Conservation (phyloP, 495 filamentous ascomycete species). For the Choiromyces venosus region DNA sequence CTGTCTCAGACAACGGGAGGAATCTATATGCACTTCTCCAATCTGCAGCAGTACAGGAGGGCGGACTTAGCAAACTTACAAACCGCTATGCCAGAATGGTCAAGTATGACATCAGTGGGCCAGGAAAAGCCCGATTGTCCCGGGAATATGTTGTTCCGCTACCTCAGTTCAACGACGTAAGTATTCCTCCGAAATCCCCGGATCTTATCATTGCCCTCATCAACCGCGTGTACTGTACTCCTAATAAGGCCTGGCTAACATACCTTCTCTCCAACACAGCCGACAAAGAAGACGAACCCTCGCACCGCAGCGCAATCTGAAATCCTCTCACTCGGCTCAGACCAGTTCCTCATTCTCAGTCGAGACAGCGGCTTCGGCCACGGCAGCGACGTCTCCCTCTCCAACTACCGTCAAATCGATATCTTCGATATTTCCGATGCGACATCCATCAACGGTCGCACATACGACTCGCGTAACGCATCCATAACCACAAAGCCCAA, state of each 20-base stretch:
- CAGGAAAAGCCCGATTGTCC: conserved; percentile 45
- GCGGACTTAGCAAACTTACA: conserved; percentile 53
- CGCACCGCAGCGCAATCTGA: conserved; percentile 66
- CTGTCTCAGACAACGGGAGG: conserved; percentile 58
- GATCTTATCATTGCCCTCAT: conserved; percentile 25
- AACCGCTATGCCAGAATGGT: conserved; percentile 57
- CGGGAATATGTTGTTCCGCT: conserved; percentile 66
- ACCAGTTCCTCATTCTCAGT: conserved; percentile 63
- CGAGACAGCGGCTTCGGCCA: conserved; percentile 61
- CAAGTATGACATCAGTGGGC: conserved; percentile 55
- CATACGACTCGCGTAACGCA: conserved; percentile 49
- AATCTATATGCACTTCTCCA: conserved; percentile 65
- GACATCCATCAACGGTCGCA: conserved; percentile 59
- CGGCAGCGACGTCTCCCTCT: conserved; percentile 51
- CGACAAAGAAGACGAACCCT: conserved; percentile 44
- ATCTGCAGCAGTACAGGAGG: conserved; percentile 61
- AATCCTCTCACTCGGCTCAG: conserved; percentile 59
- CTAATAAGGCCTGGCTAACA: conserved; percentile 25
- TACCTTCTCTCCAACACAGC: conserved; percentile 11
- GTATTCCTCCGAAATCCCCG: conserved; percentile 18
- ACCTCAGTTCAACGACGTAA: conserved; percentile 52
- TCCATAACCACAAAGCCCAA: conserved; percentile 42
- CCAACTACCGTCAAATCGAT: conserved; percentile 67
- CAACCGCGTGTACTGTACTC: not conserved
- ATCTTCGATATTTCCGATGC: conserved; percentile 60